Percentiles rank a stretch among this genome's conserved stretches.
Evolutionary conservation across 78 protist genomes (phyloP).

Genomic region (Dictyostelium brefeldianum): DNA sequence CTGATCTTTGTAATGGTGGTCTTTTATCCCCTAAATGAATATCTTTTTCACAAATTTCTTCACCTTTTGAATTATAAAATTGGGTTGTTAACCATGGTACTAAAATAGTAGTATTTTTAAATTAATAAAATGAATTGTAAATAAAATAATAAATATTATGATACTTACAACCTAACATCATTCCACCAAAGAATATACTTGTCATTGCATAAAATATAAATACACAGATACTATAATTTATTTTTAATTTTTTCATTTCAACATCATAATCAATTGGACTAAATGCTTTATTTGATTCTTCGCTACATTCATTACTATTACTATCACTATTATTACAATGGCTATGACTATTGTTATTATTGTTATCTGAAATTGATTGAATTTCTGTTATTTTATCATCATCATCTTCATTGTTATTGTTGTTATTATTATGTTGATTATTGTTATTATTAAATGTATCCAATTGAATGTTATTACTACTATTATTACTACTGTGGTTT

Average conservation of each 20-base stretch:
- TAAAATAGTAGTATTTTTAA: not conserved
- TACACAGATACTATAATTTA: not conserved
- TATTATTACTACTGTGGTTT: too few species aligned
- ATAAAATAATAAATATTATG: not conserved
- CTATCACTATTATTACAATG: not conserved
- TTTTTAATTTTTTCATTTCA: not conserved
- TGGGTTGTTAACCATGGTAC: slow-evolving; percentile 6
- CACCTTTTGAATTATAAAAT: not conserved
- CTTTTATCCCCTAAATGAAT: not conserved
- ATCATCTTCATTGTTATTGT: not conserved
- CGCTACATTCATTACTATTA: not conserved
- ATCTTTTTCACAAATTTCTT: not conserved
- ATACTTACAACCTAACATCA: slow-evolving; percentile 11
- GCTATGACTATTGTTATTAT: not conserved
- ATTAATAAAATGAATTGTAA: not conserved
- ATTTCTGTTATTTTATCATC: not conserved
- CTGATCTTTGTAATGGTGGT: slow-evolving; percentile 14
- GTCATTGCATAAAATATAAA: not conserved
- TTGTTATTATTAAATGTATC: too few species aligned
- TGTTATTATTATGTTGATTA: not conserved
- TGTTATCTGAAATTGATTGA: not conserved
- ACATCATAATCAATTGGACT: not conserved
- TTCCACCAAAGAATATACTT: slow-evolving; percentile 13
- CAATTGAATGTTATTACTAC: not conserved
- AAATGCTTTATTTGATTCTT: not conserved